Percentiles rank a stretch among this genome's conserved stretches.
Conservation (phyloP, 2,329 filamentous ascomycete species). For the Arthrobotrys pseudoclavata region DNA sequence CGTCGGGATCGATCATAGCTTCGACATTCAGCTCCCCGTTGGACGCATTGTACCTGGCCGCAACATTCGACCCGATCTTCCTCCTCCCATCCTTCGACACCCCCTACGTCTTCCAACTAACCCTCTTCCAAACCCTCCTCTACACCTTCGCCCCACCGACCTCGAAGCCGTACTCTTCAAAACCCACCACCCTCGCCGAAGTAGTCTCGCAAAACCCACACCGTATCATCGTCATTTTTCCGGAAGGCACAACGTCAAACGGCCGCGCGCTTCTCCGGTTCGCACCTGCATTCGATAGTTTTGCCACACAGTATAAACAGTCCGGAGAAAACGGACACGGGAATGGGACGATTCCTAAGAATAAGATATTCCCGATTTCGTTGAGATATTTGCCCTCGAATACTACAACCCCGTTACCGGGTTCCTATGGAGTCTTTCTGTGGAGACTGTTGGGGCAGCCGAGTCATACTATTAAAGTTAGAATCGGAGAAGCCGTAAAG, state of each 20-base stretch:
- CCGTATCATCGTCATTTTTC: slow-evolving; percentile 86
- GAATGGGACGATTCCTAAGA: slow-evolving; percentile 63
- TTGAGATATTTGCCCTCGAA: slow-evolving; percentile 89
- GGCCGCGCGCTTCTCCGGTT: slow-evolving; percentile 89
- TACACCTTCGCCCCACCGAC: slow-evolving; percentile 77
- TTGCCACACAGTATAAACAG: slow-evolving; percentile 69
- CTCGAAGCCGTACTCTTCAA: slow-evolving; percentile 68
- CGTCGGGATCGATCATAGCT: slow-evolving; percentile 84
- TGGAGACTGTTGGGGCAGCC: slow-evolving; percentile 88
- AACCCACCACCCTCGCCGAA: slow-evolving; percentile 74
- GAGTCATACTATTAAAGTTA: slow-evolving; percentile 89
- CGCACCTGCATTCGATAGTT: slow-evolving; percentile 80
- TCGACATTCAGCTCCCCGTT: slow-evolving; percentile 92
- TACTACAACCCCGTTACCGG: slow-evolving; percentile 89
- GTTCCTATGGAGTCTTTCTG: slow-evolving; percentile 78
- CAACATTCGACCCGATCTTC: slow-evolving; percentile 92
- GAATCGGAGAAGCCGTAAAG: slow-evolving; percentile 82
- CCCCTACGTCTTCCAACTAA: slow-evolving; percentile 80
- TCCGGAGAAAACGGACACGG: slow-evolving; percentile 47
- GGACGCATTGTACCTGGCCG: slow-evolving; percentile 92
- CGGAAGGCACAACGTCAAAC: slow-evolving; percentile 94
- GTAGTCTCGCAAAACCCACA: slow-evolving; percentile 78
- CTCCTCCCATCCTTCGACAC: slow-evolving; percentile 84
- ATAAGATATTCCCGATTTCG: slow-evolving; percentile 89
- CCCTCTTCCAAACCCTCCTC: slow-evolving; percentile 80